phyloP scores from a whole-genome alignment of 176 grass and related monocot genomes.

The Oryza brachyantha region DNA sequence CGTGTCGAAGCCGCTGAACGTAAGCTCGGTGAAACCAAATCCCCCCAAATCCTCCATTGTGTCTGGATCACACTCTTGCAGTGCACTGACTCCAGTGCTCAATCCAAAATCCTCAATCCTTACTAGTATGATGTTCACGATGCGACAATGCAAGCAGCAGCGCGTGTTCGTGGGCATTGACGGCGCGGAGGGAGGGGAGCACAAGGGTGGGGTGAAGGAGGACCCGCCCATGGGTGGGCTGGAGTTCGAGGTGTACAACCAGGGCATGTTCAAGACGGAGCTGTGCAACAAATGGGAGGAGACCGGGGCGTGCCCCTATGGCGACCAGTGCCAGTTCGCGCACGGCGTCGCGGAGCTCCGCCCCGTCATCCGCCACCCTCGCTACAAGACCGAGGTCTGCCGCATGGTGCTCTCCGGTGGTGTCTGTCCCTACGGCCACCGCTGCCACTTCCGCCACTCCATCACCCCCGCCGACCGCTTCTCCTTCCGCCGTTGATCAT shows the following conservation, averaged over 20 bases:
- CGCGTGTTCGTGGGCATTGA: slow-evolving; percentile 51
- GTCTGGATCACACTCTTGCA: neutral
- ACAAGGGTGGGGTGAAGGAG: slow-evolving; percentile 10
- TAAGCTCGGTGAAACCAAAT: slow-evolving; percentile 47
- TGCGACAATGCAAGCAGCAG: slow-evolving; percentile 56
- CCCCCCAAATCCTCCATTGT: neutral
- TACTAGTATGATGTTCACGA: slow-evolving; percentile 7
- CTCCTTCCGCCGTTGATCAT: slow-evolving; percentile 29
- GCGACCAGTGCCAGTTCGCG: slow-evolving; percentile 88
- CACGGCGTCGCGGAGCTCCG: slow-evolving; percentile 94
- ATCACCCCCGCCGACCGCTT: slow-evolving; percentile 55
- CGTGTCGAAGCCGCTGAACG: slow-evolving; percentile 21
- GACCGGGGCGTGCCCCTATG: slow-evolving; percentile 66
- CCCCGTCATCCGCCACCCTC: slow-evolving; percentile 87
- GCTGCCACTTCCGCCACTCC: slow-evolving; percentile 97
- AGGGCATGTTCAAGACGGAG: slow-evolving; percentile 98
- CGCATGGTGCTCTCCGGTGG: slow-evolving; percentile 78
- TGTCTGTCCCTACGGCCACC: slow-evolving; percentile 88
- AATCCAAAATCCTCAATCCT: neutral
- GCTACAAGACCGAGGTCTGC: slow-evolving; percentile 95
- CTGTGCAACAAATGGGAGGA: slow-evolving; percentile 99
- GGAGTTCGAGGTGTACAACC: slow-evolving; percentile 86
- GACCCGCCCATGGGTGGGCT: slow-evolving; percentile 36
- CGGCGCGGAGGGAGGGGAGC: slow-evolving; percentile 13
- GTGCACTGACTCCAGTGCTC: neutral